Base-by-base conservation (phyloP, 192 early-diverging fungal genomes). In the Backusella australiensis region DNA sequence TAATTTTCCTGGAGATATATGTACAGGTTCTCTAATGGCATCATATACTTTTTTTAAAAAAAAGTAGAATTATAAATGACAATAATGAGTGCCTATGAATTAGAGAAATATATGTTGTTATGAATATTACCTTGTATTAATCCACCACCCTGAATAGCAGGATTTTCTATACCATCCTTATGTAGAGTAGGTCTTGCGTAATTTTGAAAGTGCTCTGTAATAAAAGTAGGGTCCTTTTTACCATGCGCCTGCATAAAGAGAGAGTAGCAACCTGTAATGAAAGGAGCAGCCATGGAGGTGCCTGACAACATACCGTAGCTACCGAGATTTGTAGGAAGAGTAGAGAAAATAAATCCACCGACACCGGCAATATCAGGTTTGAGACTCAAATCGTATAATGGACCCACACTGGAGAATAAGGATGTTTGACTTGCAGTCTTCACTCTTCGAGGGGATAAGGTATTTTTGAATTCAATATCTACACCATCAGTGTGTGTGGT, bases 341-440 rank as follows among this genome's bases (percentile, higher is more conserved):
- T 79, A n/a, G 89, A 90, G 56, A 86, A 87, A 9, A 91, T 84
- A 52, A 69, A 77, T 17, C 86, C 86, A 69, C 89, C 89, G 34
- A 85, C 77, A 70, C 84, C 86, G 52, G 75, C 78, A 78, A 90
- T 49, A 72, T 89, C 81, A 32, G 86, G 86, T 73, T 88, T 88
- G 41, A 87, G 32, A 21, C 87, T 79, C 59, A 96, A 81, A 67
- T 94, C 89, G 36, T 85, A 85, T 52, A 87, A 90, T 0, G 93
- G 89, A 23, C 96, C 96, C 76, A 87, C 87, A 29, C 91, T 92
- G 11, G 92, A 93, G 74, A 93, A 95, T 44, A 69, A 66, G 19
- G 94, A 95, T 6, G 94, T 78, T 36, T 83, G 90, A 41, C 90
- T 89, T 36, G 87, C 91, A 8, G 86, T 76, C 1, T 85, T 79